Percentiles rank a stretch among this genome's conserved stretches.
These are phyloP conservation scores for Ophiostoma piceae DNA, from an alignment of 2,329 filamentous ascomycete species.

Conservation along the genomic window DNA sequence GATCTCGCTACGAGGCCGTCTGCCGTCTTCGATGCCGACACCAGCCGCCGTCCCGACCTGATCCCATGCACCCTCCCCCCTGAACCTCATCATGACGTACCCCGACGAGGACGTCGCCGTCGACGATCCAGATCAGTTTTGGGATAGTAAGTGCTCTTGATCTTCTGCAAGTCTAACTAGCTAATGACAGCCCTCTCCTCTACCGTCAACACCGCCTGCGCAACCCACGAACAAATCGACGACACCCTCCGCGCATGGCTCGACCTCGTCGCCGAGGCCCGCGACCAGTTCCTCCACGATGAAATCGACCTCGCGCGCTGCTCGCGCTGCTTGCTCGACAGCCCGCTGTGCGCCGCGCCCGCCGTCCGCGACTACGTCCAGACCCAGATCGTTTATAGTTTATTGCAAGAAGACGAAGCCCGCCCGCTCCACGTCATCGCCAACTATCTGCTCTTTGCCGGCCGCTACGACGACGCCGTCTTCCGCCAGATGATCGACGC, in stretches of 20 bases:
- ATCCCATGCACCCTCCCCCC: slow-evolving; percentile 1
- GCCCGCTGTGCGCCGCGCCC: slow-evolving; percentile 67
- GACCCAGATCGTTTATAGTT: slow-evolving; percentile 83
- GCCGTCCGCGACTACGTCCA: slow-evolving; percentile 70
- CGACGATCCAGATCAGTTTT: slow-evolving; percentile 10
- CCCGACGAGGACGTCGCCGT: background rate
- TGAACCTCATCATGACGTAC: slow-evolving; percentile 15
- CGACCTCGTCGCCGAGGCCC: slow-evolving; percentile 67
- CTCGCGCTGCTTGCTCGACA: slow-evolving; percentile 70
- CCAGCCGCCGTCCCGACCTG: background rate
- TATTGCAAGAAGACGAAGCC: slow-evolving; percentile 82
- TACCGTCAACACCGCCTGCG: background rate
- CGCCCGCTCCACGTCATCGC: slow-evolving; percentile 75
- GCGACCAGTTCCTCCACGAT: slow-evolving; percentile 67
- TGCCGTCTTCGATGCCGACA: slow-evolving; percentile 11
- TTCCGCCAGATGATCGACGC: slow-evolving; percentile 86
- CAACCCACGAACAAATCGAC: slow-evolving; percentile 53
- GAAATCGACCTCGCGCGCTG: slow-evolving; percentile 78
- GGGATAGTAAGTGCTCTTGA: background rate
- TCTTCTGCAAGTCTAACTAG: background rate
- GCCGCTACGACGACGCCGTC: slow-evolving; percentile 66
- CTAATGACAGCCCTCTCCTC: background rate
- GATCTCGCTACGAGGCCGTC: background rate
- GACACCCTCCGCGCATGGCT: slow-evolving; percentile 81
- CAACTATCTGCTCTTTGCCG: slow-evolving; percentile 82